Evolutionary conservation across 2,329 filamentous ascomycete genomes (phyloP).

Genomic region (Periconia sp.): DNA sequence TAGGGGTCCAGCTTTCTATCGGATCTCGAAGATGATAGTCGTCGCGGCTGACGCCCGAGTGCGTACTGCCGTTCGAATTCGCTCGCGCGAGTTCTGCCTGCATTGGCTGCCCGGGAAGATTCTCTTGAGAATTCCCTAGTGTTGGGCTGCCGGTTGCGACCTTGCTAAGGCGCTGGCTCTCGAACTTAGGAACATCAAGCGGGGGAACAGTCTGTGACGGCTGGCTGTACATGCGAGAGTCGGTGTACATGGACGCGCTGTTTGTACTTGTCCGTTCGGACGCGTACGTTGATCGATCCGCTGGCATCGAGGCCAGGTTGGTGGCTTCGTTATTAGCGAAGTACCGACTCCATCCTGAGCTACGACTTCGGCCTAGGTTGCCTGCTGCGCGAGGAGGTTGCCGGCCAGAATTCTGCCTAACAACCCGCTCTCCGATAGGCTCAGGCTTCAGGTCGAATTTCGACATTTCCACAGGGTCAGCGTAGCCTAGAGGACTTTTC

Average conservation of each 20-base stretch:
- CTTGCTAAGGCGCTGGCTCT: slow-evolving; percentile 67
- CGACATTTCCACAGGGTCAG: slow-evolving; percentile 53
- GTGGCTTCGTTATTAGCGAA: slow-evolving; percentile 75
- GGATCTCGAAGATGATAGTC: slow-evolving; percentile 37
- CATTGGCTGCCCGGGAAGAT: slow-evolving; percentile 46
- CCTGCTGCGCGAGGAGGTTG: slow-evolving; percentile 15
- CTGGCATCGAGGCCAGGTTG: slow-evolving; percentile 63
- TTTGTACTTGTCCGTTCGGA: slow-evolving; percentile 46
- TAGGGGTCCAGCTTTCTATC: slow-evolving; percentile 45
- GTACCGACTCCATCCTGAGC: slow-evolving; percentile 79
- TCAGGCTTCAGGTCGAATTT: slow-evolving; percentile 51
- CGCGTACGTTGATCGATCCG: slow-evolving; percentile 53
- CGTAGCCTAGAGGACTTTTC: slow-evolving; percentile 53
- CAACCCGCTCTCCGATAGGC: slow-evolving; percentile 34
- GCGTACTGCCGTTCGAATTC: slow-evolving; percentile 43
- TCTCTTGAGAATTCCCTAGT: slow-evolving; percentile 63
- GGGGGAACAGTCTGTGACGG: slow-evolving; percentile 75
- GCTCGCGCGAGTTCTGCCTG: slow-evolving; percentile 45
- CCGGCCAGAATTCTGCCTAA: slow-evolving; percentile 45
- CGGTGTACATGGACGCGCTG: slow-evolving; percentile 57
- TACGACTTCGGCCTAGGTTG: slow-evolving; percentile 48
- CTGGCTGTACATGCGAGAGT: slow-evolving; percentile 62
- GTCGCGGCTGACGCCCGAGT: slow-evolving; percentile 39
- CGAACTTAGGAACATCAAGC: slow-evolving; percentile 58
- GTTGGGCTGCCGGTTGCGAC: slow-evolving; percentile 75